Base-by-base conservation (phyloP, 2,329 filamentous ascomycete genomes). In the Zalaria sp. region DNA sequence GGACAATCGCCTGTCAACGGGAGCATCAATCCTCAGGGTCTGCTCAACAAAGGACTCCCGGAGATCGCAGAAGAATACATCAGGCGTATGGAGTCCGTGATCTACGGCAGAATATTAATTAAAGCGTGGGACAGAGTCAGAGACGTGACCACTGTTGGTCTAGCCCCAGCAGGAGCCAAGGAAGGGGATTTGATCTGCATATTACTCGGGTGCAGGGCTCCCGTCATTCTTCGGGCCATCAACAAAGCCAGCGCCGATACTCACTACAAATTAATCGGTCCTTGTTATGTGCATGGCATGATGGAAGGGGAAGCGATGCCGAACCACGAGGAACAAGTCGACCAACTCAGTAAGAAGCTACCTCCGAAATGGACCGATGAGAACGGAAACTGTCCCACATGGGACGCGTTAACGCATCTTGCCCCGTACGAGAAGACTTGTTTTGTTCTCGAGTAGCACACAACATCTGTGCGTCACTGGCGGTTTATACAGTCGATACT, bases 231-330 rank as follows among this genome's bases (percentile, higher is more conserved):
- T 34, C 40, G 34, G 6, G 6, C 29, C 6, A 32, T 6, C 6
- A 6, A 6, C 6, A 32, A 32, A 32, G 6, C 29, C 29, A 32
- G n/a, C n/a, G 6, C n/a, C n/a, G 29, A 32, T n/a, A n/a, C 6
- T 32, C 29, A 6, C 6, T 32, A 32, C 29, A n/a, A 32, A n/a
- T 6, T 32, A 6, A n/a, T 32, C 25, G 56, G 56, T 5, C 53
- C 58, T 36, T 55, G 52, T 2, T 58, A 57, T 41, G 50, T 58
- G 7, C 53, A 58, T 35, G 56, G 56, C 4, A 48, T 57, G 10
- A 58, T 58, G 56, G 45, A 51, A 34, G 57, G 56, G 1, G 55
- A 58, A 32, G 29, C 6, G 29, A 6, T 6, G n/a, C 6, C n/a
- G n/a, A 32, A 32, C 6, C n/a, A 6, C 29, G n/a, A 32, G 29